Evolutionary conservation across 352 stramenopile species (phyloP), one percentile per base, ranked within the genome.

Genomic region (Salisapilia sapeloensis): DNA sequence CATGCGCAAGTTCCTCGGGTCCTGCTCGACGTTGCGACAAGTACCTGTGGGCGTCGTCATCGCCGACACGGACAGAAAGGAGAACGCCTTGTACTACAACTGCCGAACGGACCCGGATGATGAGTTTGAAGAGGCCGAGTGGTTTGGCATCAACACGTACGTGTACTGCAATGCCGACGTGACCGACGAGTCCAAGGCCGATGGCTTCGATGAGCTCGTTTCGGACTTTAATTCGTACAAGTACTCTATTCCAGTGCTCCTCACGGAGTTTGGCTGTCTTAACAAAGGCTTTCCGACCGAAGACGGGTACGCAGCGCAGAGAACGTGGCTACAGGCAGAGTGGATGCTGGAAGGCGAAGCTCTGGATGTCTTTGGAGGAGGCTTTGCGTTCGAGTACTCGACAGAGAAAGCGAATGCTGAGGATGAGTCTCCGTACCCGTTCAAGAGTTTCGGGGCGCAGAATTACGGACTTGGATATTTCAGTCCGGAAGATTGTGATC

Each of bases 381-480:
- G 71, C 12, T 82, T 87, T 18, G 77, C 44, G 0, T 92, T 90
- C 33, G 74, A 90, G 48, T 92, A 65, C 45, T 79, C 62, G 17
- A 90, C 71, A 2, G 77, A 92, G 37, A 56, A 60, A 11, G 50
- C 49, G 22, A 89, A 89, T 44, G 56, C 62, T 1, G 67, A 69
- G 26, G 32, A 42, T 7, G 46, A 51, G 2, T 60, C 65, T 9
- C 29, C 42, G 29, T 90, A 63, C 40, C 75, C 76, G 16, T 92
- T 91, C 45, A 84, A 58, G 29, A 36, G 28, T 4, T 92, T 62
- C 30, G 72, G 66, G 3, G 46, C 53, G 7, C 57, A 84, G 42
- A 86, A 90, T 44, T 94, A 92, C 35, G 80, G 80, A 2, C 50
- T 93, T 0, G 80, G 80, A 4, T 94, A 86, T 55, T 92, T 75